Conservation (phyloP, 2,329 filamentous ascomycete genomes). For the Coleophoma cylindrospora region DNA sequence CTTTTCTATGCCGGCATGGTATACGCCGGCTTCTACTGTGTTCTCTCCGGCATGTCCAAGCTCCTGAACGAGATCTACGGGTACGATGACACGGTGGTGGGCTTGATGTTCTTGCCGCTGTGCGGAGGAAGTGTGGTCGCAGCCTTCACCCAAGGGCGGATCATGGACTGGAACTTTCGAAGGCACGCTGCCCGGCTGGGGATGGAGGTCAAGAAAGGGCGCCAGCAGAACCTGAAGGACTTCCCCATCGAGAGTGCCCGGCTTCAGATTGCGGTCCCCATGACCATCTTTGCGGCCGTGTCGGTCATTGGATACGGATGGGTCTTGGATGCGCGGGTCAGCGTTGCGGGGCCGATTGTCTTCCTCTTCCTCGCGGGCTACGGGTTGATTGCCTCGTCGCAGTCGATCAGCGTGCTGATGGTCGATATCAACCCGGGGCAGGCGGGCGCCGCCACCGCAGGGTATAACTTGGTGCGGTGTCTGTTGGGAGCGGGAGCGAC, state of each 20-base stretch:
- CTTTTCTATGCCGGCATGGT: conserved; percentile 35
- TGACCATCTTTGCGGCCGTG: conserved; percentile 44
- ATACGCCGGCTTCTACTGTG: conserved; percentile 45
- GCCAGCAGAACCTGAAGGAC: conserved; percentile 40
- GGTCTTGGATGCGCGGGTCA: conserved; percentile 37
- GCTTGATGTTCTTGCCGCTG: conserved; percentile 46
- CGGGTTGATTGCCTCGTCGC: conserved; percentile 49
- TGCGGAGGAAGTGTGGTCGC: conserved; percentile 40
- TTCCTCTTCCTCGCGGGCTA: conserved; percentile 41
- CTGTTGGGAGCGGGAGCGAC: conserved; percentile 47
- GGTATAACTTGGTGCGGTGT: conserved; percentile 52
- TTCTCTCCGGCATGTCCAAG: conserved; percentile 36
- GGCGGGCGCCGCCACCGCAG: conserved; percentile 48
- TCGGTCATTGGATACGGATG: conserved; percentile 47
- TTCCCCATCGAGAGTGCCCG: conserved; percentile 49
- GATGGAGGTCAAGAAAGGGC: conserved; percentile 46
- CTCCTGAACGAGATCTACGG: conserved; percentile 44
- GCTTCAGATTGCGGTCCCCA: conserved; percentile 42
- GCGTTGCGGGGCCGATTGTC: conserved; percentile 41
- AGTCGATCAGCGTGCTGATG: conserved; percentile 45
- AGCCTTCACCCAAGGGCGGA: conserved; percentile 40
- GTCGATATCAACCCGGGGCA: conserved; percentile 50
- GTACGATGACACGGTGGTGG: conserved; percentile 49
- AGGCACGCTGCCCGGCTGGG: conserved; percentile 51
- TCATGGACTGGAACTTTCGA: conserved; percentile 64